These are phyloP conservation scores for Ophiorrhiza pumila DNA, from an alignment of 257 asterid genomes.

Conservation along the genomic window DNA sequence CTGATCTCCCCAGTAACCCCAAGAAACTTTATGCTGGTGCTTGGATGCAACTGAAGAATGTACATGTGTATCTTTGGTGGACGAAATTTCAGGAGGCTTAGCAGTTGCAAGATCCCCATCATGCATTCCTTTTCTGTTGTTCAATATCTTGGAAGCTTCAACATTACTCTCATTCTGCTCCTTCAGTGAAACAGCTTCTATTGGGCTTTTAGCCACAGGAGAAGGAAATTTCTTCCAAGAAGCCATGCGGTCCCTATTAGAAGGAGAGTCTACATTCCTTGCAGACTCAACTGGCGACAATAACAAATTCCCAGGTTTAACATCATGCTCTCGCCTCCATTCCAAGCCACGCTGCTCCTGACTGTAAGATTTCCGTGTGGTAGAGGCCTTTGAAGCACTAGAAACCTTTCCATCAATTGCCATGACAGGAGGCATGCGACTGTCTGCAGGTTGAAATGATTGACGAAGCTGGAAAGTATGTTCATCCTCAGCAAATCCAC, in stretches of 20 bases:
- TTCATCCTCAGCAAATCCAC: slow-evolving; percentile 86
- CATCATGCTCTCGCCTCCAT: slow-evolving; percentile 55
- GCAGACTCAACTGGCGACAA: slow-evolving; percentile 43
- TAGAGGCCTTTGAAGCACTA: slow-evolving; percentile 41
- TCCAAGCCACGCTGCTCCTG: slow-evolving; percentile 81
- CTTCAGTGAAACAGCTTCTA: slow-evolving; percentile 49
- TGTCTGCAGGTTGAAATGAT: slow-evolving; percentile 77
- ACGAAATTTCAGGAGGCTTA: slow-evolving; percentile 53
- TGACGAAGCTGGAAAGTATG: slow-evolving; percentile 67
- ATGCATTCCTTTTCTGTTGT: slow-evolving; percentile 34
- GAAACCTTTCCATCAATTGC: slow-evolving; percentile 44
- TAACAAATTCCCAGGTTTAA: slow-evolving; percentile 38
- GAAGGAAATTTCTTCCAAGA: slow-evolving; percentile 90
- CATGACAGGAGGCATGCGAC: slow-evolving; percentile 38
- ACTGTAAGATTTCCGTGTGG: slow-evolving; percentile 76
- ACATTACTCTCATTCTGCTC: slow-evolving; percentile 41
- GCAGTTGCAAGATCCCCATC: slow-evolving; percentile 60
- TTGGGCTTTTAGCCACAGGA: slow-evolving; percentile 66
- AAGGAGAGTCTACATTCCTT: slow-evolving; percentile 42
- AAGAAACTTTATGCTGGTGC: slow-evolving; percentile 71
- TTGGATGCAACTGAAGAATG: slow-evolving; percentile 40
- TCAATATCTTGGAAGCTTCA: slow-evolving; percentile 48
- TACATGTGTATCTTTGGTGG: slow-evolving; percentile 52
- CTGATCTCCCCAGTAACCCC: slow-evolving; percentile 98
- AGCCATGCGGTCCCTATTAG: slow-evolving; percentile 72